Percentiles rank a stretch among this genome's conserved stretches.
These are phyloP conservation scores for Tylopilus subfusipes DNA, from an alignment of 768 basidiomycete species.

Conservation along the genomic window DNA sequence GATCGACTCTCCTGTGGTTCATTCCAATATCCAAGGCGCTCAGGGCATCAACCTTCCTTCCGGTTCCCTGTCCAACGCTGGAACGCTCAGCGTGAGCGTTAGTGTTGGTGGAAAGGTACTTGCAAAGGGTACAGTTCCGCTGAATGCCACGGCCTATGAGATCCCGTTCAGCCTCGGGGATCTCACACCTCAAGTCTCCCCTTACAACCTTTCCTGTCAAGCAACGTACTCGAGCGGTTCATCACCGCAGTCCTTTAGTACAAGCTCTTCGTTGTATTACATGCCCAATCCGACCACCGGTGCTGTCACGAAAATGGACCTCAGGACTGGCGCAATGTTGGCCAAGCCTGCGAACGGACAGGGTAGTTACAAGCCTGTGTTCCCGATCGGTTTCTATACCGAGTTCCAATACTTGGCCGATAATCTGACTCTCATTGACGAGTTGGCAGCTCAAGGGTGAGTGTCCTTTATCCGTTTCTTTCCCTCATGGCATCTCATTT, in stretches of 20 bases:
- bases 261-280: conserved; percentile 44
- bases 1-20: conserved; percentile 50
- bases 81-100: conserved; percentile 40
- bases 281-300: conserved; percentile 46
- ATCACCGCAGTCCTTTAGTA: conserved; percentile 42
- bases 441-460: conserved; percentile 31
- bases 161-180: conserved; percentile 45
- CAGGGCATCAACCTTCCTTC: conserved; percentile 37
- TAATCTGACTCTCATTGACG: conserved; percentile 26
- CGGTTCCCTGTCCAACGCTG: conserved; percentile 25
- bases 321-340: conserved; percentile 52
- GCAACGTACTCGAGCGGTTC: conserved; percentile 27
- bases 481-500: neutral
- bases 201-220: conserved; percentile 31
- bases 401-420: conserved; percentile 34
- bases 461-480: conserved; percentile 1
- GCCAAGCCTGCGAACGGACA: conserved; percentile 48
- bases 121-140: conserved; percentile 43
- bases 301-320: conserved; percentile 57
- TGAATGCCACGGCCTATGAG: conserved; percentile 48
- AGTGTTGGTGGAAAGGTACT: conserved; percentile 42
- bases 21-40: conserved; percentile 43
- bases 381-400: conserved; percentile 43
- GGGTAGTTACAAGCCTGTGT: conserved; percentile 47
- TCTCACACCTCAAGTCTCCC: conserved; percentile 38